A percentile compares a stretch with the other conserved stretches of the same genome.
Evolutionary conservation across 345 rosid species (phyloP).

Genomic region (Citrus australasica): DNA sequence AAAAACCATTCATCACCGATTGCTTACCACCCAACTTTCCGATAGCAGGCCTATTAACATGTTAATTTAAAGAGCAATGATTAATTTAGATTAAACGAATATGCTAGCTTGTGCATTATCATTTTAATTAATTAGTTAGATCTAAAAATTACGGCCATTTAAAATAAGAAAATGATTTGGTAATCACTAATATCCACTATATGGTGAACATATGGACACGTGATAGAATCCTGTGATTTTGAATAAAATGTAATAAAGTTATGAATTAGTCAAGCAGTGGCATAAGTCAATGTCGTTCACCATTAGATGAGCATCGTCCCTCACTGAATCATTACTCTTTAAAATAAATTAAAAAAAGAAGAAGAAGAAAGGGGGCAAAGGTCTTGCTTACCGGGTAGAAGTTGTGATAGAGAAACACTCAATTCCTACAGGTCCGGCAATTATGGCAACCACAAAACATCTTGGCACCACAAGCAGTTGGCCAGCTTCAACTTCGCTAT

Average conservation of each 20-base stretch:
- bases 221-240: no score
- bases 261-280: fast-evolving
- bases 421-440: not conserved
- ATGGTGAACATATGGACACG: fast-evolving
- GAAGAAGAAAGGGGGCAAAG: no score
- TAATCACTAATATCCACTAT: fast-evolving
- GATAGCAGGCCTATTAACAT: not conserved
- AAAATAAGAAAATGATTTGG: no score
- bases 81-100: no score
- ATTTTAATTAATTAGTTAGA: no score
- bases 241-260: no score
- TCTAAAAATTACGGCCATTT: no score
- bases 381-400: not conserved
- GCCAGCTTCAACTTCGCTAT: slow-evolving; percentile 16
- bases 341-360: no score
- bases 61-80: no score
- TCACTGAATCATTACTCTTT: no score
- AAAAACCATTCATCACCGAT: not conserved
- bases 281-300: no score
- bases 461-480: slow-evolving; percentile 30
- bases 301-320: fast-evolving
- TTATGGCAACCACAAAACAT: slow-evolving; percentile 13
- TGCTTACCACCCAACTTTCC: not conserved
- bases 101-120: no score
- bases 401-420: not conserved